phyloP scores from a whole-genome alignment of 306 rosid genomes.

The Alnus glutinosa region DNA sequence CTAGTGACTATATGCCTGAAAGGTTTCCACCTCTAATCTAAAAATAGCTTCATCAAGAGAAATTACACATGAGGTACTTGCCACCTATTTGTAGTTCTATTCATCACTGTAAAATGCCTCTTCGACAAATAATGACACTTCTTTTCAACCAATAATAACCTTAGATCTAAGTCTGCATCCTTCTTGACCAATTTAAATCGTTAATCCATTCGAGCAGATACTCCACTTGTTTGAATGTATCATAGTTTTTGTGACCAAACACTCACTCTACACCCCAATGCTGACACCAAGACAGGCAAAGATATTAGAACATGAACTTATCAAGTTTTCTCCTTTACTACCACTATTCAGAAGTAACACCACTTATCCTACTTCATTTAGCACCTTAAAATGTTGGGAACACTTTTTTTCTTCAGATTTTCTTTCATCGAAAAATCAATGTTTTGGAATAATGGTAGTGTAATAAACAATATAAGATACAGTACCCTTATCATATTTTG shows the following conservation, averaged over 20 bases:
- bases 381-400: not conserved
- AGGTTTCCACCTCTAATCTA: not conserved
- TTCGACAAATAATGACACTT: not conserved
- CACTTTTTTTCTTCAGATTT: not conserved
- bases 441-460: too few species aligned
- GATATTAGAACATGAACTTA: not conserved
- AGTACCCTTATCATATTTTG: too few species aligned
- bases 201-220: not conserved
- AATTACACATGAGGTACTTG: not conserved
- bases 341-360: conserved; percentile 9
- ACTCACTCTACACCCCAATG: conserved; percentile 1
- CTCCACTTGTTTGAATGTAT: not conserved
- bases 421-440: too few species aligned
- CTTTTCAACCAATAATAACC: not conserved
- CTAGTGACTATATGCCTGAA: not conserved
- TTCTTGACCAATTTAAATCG: not conserved
- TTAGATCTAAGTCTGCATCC: not conserved
- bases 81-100: not conserved
- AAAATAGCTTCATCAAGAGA: not conserved
- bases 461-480: too few species aligned
- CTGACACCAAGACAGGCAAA: conserved; percentile 1
- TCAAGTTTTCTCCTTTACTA: not conserved
- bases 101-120: not conserved
- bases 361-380: conserved; percentile 10
- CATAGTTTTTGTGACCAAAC: not conserved